Conservation (phyloP, 345 rosid genomes). For the Citrus medica region DNA sequence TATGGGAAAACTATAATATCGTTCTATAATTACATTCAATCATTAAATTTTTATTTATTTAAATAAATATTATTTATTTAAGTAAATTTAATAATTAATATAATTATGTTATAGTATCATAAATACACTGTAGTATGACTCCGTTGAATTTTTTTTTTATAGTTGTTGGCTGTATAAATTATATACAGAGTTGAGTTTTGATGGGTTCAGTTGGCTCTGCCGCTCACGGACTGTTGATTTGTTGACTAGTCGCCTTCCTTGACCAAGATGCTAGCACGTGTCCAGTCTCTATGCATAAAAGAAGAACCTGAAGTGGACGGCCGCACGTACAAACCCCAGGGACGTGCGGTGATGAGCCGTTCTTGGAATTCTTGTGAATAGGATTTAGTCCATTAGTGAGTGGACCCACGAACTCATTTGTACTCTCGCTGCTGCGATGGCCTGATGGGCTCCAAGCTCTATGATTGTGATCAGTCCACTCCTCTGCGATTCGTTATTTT, state of each 20-base stretch:
- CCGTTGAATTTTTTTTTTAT: no score
- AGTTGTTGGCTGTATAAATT: neutral
- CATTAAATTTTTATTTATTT: no score
- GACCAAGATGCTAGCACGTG: slow-evolving; percentile 22
- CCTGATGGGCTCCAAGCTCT: neutral
- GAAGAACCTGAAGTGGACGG: neutral
- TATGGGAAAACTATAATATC: no score
- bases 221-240: slow-evolving; percentile 31
- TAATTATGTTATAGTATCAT: no score
- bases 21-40: no score
- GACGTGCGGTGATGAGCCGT: neutral
- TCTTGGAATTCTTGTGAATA: slow-evolving; percentile 1
- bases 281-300: neutral
- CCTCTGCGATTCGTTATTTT: no score
- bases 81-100: no score
- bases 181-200: neutral
- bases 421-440: neutral
- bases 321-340: neutral
- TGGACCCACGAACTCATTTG: neutral
- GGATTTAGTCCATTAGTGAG: neutral
- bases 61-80: no score
- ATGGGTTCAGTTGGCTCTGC: slow-evolving; percentile 12
- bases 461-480: neutral
- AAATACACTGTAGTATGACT: no score
- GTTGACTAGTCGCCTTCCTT: slow-evolving; percentile 6